Conservation (phyloP, 208 protist genomes). For the Dictyostelium gargantuum region DNA sequence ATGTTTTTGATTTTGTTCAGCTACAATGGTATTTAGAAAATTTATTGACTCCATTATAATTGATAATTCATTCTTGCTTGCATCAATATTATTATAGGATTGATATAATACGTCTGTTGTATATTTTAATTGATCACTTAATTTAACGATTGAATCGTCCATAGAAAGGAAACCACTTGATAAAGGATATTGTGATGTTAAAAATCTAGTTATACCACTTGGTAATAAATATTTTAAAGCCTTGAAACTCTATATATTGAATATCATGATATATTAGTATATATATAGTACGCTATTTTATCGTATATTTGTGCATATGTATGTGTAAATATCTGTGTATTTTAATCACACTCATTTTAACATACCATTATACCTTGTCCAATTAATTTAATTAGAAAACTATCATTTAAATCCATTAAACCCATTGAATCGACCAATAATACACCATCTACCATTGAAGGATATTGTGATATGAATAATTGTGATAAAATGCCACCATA, state of each 20-base stretch:
- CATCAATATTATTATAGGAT: not conserved
- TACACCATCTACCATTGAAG: not conserved
- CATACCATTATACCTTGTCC: not conserved
- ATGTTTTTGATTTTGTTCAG: not conserved
- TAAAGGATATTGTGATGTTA: not conserved
- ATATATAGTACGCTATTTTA: no score
- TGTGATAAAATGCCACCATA: conserved; percentile 10
- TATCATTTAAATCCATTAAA: not conserved
- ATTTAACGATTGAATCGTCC: not conserved
- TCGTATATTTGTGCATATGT: no score
- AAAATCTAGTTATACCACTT: conserved; percentile 20
- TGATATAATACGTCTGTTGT: not conserved
- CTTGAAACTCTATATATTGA: not conserved
- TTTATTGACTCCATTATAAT: not conserved
- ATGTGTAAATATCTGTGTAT: not conserved
- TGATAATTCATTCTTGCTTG: not conserved
- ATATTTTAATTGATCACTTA: not conserved
- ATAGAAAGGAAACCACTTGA: not conserved
- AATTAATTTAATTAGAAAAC: not conserved
- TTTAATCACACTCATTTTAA: not conserved
- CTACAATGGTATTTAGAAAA: not conserved
- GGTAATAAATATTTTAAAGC: conserved; percentile 3
- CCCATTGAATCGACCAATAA: conserved; percentile 26
- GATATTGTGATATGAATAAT: not conserved
- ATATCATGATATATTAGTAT: no score